phyloP scores from a whole-genome alignment of 202 grass and related monocot species.

The Cymbopogon flexuosus region DNA sequence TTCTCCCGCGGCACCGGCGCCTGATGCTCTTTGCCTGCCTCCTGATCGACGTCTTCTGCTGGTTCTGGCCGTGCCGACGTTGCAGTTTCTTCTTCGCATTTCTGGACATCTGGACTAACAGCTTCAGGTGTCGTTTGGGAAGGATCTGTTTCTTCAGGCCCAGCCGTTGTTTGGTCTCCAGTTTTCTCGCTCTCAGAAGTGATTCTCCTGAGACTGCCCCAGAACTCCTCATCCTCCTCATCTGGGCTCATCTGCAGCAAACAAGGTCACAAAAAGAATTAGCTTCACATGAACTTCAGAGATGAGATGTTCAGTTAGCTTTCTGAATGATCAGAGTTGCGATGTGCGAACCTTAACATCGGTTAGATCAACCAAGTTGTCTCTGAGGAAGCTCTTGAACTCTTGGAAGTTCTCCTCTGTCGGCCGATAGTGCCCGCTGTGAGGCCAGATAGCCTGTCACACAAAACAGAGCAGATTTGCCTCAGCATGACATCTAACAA shows the following conservation, averaged over 20 bases:
- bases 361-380: too few relatives aligned
- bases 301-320: neutral
- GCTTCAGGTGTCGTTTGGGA: neutral
- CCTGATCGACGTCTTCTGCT: slow-evolving; percentile 24
- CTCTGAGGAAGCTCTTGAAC: too few relatives aligned
- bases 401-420: slow-evolving; percentile 14
- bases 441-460: too few relatives aligned
- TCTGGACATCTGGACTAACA: too few relatives aligned
- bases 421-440: too few relatives aligned
- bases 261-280: neutral
- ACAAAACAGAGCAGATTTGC: neutral
- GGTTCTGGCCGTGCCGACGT: neutral
- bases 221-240: slow-evolving; percentile 55
- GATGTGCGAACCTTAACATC: slow-evolving; percentile 60
- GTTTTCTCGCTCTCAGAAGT: slow-evolving; percentile 17
- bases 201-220: slow-evolving; percentile 33
- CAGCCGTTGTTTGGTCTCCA: neutral
- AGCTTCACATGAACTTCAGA: neutral
- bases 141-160: neutral
- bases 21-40: neutral
- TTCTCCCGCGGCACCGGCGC: slow-evolving; percentile 44
- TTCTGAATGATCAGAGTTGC: neutral
- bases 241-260: slow-evolving; percentile 46
- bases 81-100: neutral
- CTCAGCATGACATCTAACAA: neutral